Base-by-base conservation (phyloP, 108 stramenopile species). In the Skeletonema tropicum region DNA sequence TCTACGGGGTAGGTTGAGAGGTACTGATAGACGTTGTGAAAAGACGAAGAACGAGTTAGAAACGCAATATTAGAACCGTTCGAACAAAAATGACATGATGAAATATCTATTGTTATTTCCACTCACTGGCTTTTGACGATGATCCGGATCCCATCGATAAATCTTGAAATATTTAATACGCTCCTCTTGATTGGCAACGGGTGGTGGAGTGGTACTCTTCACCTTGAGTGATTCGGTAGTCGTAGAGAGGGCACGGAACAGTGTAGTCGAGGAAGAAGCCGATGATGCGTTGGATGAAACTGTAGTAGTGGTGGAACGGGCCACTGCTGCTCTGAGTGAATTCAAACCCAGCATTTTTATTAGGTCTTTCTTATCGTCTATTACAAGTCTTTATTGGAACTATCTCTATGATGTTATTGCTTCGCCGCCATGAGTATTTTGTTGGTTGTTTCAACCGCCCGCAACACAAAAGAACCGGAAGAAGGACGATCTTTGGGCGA, bases 91-190 rank as follows among this genome's bases (percentile, higher is more conserved):
- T 60, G 21, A 36, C 21, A 66, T n/a, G 58, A 2, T 49, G 32
- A 52, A 7, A 35, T 32, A 32, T 35, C 5, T 25, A 15, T n/a
- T n/a, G n/a, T n/a, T n/a, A 48, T 49, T 73, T 29, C 79, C 32
- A 49, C 77, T 79, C 35, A 80, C 79, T 31, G 91, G 96, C 70
- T 90, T 90, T 84, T 98, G 95, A 46, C 91, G 86, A 75, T 93
- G 87, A 75, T 98, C 96, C 5, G 98, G 98, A 80, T 99, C 98
- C 97, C 97, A 99, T 42, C 98, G 90, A 79, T 98, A 98, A 31
- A 99, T 89, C 83, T 98, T 97, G 84, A 98, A 98, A 85, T 93
- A 92, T 76, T 96, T 94, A 74, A 98, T 96, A 59, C 84, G 78
- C 80, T 96, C 87, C 36, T 74, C 42, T 60, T 83, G 75, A 10